phyloP scores from a whole-genome alignment of 768 basidiomycete genomes.

The Tephrocybe sp. region DNA sequence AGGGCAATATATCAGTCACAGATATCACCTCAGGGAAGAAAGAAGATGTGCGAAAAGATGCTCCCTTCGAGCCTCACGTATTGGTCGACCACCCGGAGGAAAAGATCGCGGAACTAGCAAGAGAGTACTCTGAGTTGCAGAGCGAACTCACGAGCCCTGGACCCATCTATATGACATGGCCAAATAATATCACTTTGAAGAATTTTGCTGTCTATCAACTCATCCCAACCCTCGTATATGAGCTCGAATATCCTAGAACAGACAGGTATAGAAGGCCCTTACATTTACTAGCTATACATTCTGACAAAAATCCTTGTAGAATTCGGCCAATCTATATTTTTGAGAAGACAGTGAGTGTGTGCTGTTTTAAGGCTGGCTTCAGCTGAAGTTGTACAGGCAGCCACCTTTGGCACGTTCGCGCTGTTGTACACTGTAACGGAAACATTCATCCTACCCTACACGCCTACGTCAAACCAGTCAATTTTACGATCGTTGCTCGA shows the following conservation, averaged over 20 bases:
- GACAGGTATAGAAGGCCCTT: constrained; percentile 47
- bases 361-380: constrained; percentile 20
- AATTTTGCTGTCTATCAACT: constrained; percentile 87
- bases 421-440: constrained; percentile 94
- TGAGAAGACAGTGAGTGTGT: constrained; percentile 61
- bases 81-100: constrained; percentile 68
- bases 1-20: constrained; percentile 15
- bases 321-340: constrained; percentile 82
- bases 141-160: constrained; percentile 77
- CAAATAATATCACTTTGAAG: constrained; percentile 77
- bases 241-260: constrained; percentile 94
- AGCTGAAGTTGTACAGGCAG: constrained; percentile 51
- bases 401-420: constrained; percentile 95
- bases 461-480: constrained; percentile 65
- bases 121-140: constrained; percentile 73
- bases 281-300: background rate
- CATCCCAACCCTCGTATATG: constrained; percentile 92
- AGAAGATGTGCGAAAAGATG: constrained; percentile 8
- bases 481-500: constrained; percentile 80
- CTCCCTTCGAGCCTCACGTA: constrained; percentile 35
- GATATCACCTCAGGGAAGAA: constrained; percentile 10
- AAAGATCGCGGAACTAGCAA: constrained; percentile 66
- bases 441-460: constrained; percentile 87
- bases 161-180: constrained; percentile 69
- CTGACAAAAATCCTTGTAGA: constrained; percentile 26